Conservation (phyloP, 2,329 filamentous ascomycete species). For the Chalaropsis thielavioides region DNA sequence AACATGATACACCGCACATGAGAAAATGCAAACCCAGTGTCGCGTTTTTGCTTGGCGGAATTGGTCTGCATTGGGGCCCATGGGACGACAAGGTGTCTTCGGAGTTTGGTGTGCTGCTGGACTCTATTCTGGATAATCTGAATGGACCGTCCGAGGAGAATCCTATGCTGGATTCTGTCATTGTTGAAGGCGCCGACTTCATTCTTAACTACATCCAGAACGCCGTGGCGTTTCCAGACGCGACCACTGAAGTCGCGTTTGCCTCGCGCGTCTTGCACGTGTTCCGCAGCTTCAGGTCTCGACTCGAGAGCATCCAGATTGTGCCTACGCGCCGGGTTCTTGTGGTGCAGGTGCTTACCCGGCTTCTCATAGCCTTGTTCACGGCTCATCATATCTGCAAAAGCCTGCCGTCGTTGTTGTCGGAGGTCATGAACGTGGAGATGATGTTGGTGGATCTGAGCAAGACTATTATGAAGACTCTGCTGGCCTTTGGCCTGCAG, state of each 20-base stretch:
- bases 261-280: slow-evolving; percentile 31
- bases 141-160: slow-evolving; percentile 18
- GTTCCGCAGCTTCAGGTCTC: slow-evolving; percentile 26
- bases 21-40: slow-evolving; percentile 24
- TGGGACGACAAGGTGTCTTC: slow-evolving; percentile 47
- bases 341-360: slow-evolving; percentile 27
- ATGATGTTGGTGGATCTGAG: slow-evolving; percentile 32
- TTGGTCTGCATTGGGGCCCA: slow-evolving; percentile 37
- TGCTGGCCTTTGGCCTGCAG: slow-evolving; percentile 31
- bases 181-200: slow-evolving; percentile 29
- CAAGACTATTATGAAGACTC: slow-evolving; percentile 26
- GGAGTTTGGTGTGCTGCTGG: slow-evolving; percentile 46
- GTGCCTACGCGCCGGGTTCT: slow-evolving; percentile 21
- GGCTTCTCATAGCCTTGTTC: slow-evolving; percentile 26
- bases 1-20: slow-evolving; percentile 23
- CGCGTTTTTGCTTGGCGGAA: slow-evolving; percentile 34
- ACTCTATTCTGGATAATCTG: slow-evolving; percentile 40
- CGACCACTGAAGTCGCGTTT: slow-evolving; percentile 29
- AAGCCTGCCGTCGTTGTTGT: slow-evolving; percentile 23
- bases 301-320: slow-evolving; percentile 23
- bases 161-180: slow-evolving; percentile 19
- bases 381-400: slow-evolving; percentile 27
- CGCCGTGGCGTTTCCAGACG: slow-evolving; percentile 28
- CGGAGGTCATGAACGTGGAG: slow-evolving; percentile 34
- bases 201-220: slow-evolving; percentile 35